Percentiles rank a stretch among this genome's conserved stretches.
These are phyloP conservation scores for Neurospora sp. DNA, from an alignment of 2,329 filamentous ascomycete species.

Conservation along the genomic window DNA sequence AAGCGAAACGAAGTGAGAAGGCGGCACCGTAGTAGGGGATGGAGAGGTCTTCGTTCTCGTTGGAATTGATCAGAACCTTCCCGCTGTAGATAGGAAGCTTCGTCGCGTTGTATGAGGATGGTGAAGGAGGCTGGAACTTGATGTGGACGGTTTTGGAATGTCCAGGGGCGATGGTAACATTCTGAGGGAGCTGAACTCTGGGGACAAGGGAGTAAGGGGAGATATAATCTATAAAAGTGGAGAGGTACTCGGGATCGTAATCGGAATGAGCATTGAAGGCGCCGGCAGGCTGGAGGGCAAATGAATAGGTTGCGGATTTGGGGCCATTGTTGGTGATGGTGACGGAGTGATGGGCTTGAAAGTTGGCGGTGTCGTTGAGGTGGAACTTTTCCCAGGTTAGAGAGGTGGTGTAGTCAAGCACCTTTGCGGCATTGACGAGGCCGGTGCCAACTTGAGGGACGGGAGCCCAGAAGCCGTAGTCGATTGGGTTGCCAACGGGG, in stretches of 20 bases:
- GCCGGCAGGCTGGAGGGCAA: slow-evolving; percentile 30
- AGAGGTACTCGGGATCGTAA: slow-evolving; percentile 1
- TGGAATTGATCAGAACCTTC: slow-evolving; percentile 30
- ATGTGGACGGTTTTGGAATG: slow-evolving; percentile 18
- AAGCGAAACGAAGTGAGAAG: background rate
- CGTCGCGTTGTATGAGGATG: background rate
- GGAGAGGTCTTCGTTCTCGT: slow-evolving; percentile 29
- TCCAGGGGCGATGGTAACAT: slow-evolving; percentile 14
- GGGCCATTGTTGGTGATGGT: slow-evolving; percentile 34
- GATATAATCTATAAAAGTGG: background rate
- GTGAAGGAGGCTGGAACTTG: slow-evolving; percentile 19
- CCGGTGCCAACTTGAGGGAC: slow-evolving; percentile 30
- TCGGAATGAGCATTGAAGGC: slow-evolving; percentile 27
- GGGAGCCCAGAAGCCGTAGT: slow-evolving; percentile 18
- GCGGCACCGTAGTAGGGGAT: slow-evolving; percentile 28
- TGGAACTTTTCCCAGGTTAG: slow-evolving; percentile 26
- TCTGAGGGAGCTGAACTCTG: slow-evolving; percentile 2
- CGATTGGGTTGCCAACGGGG: slow-evolving; percentile 7
- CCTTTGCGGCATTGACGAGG: slow-evolving; percentile 28
- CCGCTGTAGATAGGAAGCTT: slow-evolving; percentile 33
- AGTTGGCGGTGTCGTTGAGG: slow-evolving; percentile 32
- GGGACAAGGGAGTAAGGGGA: slow-evolving; percentile 5
- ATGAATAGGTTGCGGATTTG: slow-evolving; percentile 29
- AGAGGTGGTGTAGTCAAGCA: slow-evolving; percentile 24
- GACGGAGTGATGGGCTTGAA: slow-evolving; percentile 19